phyloP scores from a whole-genome alignment of 257 asterid species.

The Ophiorrhiza pumila region DNA sequence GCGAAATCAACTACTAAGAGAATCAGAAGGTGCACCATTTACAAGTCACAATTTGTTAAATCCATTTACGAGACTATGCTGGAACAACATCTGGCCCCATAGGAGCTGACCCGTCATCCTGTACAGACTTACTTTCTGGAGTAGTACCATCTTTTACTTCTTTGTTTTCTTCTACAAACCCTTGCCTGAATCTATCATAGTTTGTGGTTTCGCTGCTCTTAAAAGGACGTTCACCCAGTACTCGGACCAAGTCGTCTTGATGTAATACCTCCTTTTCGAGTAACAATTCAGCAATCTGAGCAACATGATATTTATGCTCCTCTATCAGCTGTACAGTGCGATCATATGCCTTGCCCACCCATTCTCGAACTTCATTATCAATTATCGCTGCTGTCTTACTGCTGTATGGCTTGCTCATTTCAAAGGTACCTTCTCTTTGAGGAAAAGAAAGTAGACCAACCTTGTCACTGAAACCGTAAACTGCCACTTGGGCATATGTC shows the following conservation, averaged over 20 bases:
- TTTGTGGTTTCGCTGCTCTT: slow-evolving; percentile 53
- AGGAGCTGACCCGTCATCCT: slow-evolving; percentile 43
- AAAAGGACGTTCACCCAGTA: slow-evolving; percentile 75
- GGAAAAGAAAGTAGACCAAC: slow-evolving; percentile 85
- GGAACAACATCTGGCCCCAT: slow-evolving; percentile 49
- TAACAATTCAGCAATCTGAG: slow-evolving; percentile 64
- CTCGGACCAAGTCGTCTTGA: slow-evolving; percentile 68
- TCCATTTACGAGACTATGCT: slow-evolving; percentile 12
- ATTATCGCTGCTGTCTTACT: slow-evolving; percentile 79
- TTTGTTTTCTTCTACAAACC: slow-evolving; percentile 41
- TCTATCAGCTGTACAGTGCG: slow-evolving; percentile 59
- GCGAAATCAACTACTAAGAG: not conserved
- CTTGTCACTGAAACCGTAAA: slow-evolving; percentile 84
- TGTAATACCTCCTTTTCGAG: slow-evolving; percentile 83
- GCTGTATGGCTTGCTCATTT: slow-evolving; percentile 73
- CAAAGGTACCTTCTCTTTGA: slow-evolving; percentile 41
- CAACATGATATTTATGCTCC: slow-evolving; percentile 68
- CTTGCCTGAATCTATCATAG: slow-evolving; percentile 64
- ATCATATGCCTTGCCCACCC: slow-evolving; percentile 63
- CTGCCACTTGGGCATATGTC: slow-evolving; percentile 83
- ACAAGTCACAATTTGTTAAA: slow-evolving; percentile 18
- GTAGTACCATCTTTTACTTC: slow-evolving; percentile 20
- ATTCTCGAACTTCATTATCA: slow-evolving; percentile 74
- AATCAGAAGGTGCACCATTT: slow-evolving; percentile 11
- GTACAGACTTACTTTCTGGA: slow-evolving; percentile 24